phyloP scores from a whole-genome alignment of 345 rosid genomes.

The thale cress (Arabidopsis thaliana) region TAIR10.1 NC_003074.8:10418501-10419000 shows the following conservation, averaged over 20 bases:
- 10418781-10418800: no score
- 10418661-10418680: slow-evolving; percentile 44
- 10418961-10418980: neutral
- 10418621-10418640: slow-evolving; percentile 69
- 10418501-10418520: slow-evolving; percentile 73
- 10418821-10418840: no score
- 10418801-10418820: no score
- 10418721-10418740: neutral
- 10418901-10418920: no score
- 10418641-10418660: slow-evolving; percentile 79
- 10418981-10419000: slow-evolving; percentile 69
- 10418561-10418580: slow-evolving; percentile 67
- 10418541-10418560: slow-evolving; percentile 70
- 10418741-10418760: neutral
- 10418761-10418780: no score
- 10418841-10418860: no score
- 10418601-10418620: slow-evolving; percentile 49
- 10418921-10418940: neutral
- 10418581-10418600: slow-evolving; percentile 54
- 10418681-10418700: neutral
- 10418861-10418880: no score
- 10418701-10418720: neutral
- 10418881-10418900: no score
- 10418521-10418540: slow-evolving; percentile 64
- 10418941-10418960: neutral